Evolutionary conservation across 495 filamentous ascomycete species (phyloP), one percentile per base, ranked within the genome.

Genomic region (Penicillium simplicissimum): DNA sequence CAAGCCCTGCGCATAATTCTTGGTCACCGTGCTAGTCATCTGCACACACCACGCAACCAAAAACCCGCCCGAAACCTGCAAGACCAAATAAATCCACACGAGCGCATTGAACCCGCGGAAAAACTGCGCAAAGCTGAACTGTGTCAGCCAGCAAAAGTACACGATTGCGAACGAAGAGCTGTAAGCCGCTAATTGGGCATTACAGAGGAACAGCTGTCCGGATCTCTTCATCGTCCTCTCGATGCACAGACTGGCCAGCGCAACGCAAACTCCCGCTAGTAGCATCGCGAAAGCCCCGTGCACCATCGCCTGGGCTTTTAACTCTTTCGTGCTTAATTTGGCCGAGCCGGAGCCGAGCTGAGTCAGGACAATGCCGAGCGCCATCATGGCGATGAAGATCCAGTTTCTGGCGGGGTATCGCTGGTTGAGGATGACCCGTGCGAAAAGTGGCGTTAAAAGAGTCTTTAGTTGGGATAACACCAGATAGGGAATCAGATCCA

Each of bases 11-110:
- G 48, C 48, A 31, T 52, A 52, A 13, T 52, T 52, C 17, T 52
- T 52, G 25, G 48, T 52, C 2, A 52, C 48, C 21, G 48, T 52
- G 48, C 28, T 52, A 8, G 48, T 52, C 48, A 52, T 52, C 48
- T 52, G 48, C 17, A 52, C 48, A 7, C 48, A 52, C 28, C 31
- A 14, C 14, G 48, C 48, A 28, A 52, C 48, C 14, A 52, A 7
- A 4, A 52, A 52, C 0, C 48, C 48, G 3, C 48, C 48, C 5
- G 48, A 52, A 10, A 52, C 13, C 21, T 52, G 48, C 4, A 52
- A 14, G 8, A 8, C 28, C 3, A 52, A 1, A 21, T 52, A 52
- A 8, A 52, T 17, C 48, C 48, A 52, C 15, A 19, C 48, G 2
- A 52, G n/a, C 5, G 17, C 11, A n/a, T 17, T 11, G 17, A 52